These are phyloP conservation scores for Tanozyma kutaoensis DNA, from an alignment of 805 yeast genomes.

Conservation along the genomic window DNA sequence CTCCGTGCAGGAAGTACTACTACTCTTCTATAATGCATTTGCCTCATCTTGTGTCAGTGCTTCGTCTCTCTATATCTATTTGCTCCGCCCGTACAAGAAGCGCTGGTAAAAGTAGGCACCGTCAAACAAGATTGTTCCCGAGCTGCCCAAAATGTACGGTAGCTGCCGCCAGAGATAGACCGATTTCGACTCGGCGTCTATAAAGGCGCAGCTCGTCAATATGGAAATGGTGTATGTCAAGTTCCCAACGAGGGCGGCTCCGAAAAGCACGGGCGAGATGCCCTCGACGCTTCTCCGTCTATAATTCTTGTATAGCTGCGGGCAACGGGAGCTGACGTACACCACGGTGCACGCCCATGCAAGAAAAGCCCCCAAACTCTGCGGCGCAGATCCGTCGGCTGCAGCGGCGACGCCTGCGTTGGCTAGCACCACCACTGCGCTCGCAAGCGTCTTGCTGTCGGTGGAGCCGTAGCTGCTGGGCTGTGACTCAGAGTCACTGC, in stretches of 20 bases:
- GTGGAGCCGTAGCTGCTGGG: conserved; percentile 6
- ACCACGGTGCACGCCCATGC: conserved; percentile 76
- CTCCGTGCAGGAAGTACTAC: no score
- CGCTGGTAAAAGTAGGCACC: conserved; percentile 54
- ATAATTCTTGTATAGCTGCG: conserved; percentile 72
- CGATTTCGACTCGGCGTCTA: conserved; percentile 15
- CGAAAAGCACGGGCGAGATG: conserved; percentile 66
- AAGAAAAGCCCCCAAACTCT: conserved; percentile 11
- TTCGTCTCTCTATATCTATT: no score
- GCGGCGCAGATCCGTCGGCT: background rate
- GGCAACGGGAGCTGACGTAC: conserved; percentile 69
- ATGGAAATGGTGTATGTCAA: conserved; percentile 66
- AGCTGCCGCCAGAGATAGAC: conserved; percentile 52
- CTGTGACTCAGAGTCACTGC: no score
- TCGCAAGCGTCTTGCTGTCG: conserved; percentile 1
- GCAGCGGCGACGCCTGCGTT: conserved; percentile 7
- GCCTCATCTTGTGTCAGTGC: no score
- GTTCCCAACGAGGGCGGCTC: conserved; percentile 70
- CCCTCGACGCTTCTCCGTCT: conserved; percentile 76
- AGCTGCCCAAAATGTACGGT: conserved; percentile 75
- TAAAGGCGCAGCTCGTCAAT: conserved; percentile 44
- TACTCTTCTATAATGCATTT: no score
- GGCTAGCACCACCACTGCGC: conserved; percentile 4
- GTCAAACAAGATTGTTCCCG: conserved; percentile 78
- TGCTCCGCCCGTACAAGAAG: conserved; percentile 20